Conservation (phyloP, 2,329 filamentous ascomycete species). For the Chalaropsis ovoidea region DNA sequence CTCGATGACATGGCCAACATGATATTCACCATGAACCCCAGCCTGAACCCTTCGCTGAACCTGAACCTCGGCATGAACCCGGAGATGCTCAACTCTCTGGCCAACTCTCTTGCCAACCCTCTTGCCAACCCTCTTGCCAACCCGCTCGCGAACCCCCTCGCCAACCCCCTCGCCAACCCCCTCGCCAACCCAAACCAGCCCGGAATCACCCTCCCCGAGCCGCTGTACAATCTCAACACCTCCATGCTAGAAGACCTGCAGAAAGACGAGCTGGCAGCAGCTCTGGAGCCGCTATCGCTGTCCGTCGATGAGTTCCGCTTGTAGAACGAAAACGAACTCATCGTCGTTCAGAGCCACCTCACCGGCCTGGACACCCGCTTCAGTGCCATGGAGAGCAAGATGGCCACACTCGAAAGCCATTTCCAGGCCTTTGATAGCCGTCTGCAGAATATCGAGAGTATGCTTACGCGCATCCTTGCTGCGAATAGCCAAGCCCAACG, state of each 20-base stretch:
- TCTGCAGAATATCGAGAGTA: constrained; percentile 1
- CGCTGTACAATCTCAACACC: not conserved
- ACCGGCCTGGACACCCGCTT: not conserved
- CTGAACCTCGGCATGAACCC: not conserved
- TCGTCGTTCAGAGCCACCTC: constrained; percentile 1
- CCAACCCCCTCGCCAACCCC: not conserved
- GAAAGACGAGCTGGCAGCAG: not conserved
- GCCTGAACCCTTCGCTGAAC: not conserved
- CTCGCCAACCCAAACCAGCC: not conserved
- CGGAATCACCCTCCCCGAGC: not conserved
- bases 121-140: not conserved
- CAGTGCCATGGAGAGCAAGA: not conserved
- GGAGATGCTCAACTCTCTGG: not conserved
- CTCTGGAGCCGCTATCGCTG: constrained; percentile 1
- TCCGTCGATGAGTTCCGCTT: constrained; percentile 3
- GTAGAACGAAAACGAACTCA: constrained; percentile 1
- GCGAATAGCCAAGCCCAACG: not conserved
- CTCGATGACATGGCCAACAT: not conserved
- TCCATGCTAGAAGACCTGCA: not conserved
- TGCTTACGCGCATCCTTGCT: not conserved
- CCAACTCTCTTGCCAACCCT: not conserved
- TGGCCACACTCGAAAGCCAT: not conserved
- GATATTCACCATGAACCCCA: not conserved
- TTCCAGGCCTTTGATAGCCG: not conserved
- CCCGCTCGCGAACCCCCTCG: no score